These are phyloP conservation scores for Fragosphaeria purpurea DNA, from an alignment of 2,329 filamentous ascomycete species.

Conservation along the genomic window DNA sequence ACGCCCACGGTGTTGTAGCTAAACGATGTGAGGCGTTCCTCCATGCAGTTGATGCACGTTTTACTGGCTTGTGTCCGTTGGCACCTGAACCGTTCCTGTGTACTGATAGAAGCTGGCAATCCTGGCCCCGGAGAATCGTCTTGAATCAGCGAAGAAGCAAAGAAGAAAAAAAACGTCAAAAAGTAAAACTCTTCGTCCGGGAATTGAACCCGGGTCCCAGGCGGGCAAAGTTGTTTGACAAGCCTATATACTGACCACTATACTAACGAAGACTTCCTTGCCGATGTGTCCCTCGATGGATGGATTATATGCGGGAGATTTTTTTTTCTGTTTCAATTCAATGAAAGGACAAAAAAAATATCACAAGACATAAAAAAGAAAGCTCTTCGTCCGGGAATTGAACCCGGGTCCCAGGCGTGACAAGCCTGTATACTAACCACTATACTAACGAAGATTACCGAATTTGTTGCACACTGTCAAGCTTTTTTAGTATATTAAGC, in stretches of 20 bases:
- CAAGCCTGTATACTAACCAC: conserved; percentile 14
- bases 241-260: conserved; percentile 15
- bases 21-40: no score
- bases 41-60: no score
- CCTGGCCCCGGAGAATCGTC: no score
- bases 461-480: background rate
- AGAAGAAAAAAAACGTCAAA: background rate
- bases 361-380: background rate
- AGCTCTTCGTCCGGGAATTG: conserved; percentile 10
- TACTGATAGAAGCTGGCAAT: no score
- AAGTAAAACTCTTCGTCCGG: conserved; percentile 6
- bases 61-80: no score
- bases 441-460: conserved; percentile 11
- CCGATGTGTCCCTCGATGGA: no score
- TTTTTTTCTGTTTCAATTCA: no score
- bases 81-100: no score
- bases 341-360: background rate
- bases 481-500: no score
- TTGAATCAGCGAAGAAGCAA: background rate
- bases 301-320: no score
- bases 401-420: conserved; percentile 11
- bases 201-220: conserved; percentile 12
- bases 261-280: conserved; percentile 10
- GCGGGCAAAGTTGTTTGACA: conserved; percentile 5
- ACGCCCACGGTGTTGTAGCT: no score